Percentiles rank a stretch among this genome's conserved stretches.
Conservation (phyloP, 352 stramenopile genomes). For the Peronospora tabacina region DNA sequence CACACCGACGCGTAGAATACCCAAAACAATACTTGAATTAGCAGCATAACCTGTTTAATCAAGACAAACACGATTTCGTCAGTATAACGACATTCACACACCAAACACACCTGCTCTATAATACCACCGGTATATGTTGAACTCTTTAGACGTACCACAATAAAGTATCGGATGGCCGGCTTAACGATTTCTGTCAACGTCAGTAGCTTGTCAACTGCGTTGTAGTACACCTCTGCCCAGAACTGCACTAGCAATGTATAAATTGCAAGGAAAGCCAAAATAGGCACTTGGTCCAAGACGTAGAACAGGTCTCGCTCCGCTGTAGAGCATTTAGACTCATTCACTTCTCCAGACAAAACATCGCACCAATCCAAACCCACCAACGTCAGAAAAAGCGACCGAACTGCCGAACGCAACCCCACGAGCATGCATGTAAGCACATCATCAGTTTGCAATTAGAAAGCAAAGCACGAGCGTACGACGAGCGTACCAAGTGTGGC, state of each 20-base stretch:
- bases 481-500: slow-evolving; percentile 45
- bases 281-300: slow-evolving; percentile 75
- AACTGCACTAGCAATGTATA: slow-evolving; percentile 83
- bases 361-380: slow-evolving; percentile 79
- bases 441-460: background rate
- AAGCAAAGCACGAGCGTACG: background rate
- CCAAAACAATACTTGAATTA: slow-evolving; percentile 65
- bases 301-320: slow-evolving; percentile 79
- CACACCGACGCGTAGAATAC: slow-evolving; percentile 71
- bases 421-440: background rate
- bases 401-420: slow-evolving; percentile 28
- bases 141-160: slow-evolving; percentile 32
- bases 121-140: too few species aligned
- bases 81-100: slow-evolving; percentile 1
- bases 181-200: slow-evolving; percentile 61
- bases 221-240: slow-evolving; percentile 87
- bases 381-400: slow-evolving; percentile 60
- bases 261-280: slow-evolving; percentile 73
- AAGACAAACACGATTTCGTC: background rate
- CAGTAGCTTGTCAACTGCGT: slow-evolving; percentile 66
- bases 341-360: slow-evolving; percentile 61
- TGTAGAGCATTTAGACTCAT: slow-evolving; percentile 41
- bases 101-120: background rate
- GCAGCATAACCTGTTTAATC: slow-evolving; percentile 40
- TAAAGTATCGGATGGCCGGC: slow-evolving; percentile 52